These are phyloP conservation scores for Boletus sp. DNA, from an alignment of 768 basidiomycete genomes.

Conservation along the genomic window DNA sequence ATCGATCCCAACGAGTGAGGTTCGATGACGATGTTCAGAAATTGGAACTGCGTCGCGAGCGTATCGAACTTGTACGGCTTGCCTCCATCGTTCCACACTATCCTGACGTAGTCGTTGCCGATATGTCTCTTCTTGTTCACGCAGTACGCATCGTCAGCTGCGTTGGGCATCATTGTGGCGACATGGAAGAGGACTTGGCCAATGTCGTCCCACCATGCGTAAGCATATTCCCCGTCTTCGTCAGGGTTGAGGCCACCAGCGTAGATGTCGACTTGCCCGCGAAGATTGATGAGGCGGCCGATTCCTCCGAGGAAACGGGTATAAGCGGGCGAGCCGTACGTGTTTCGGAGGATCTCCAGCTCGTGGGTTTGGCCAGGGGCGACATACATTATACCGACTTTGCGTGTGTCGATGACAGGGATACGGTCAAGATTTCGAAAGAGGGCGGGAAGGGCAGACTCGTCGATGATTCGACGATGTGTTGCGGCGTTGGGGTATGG, in stretches of 20 bases:
- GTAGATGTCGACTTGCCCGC: conserved; percentile 92
- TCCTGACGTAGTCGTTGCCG: conserved; percentile 94
- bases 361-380: conserved; percentile 88
- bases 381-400: conserved; percentile 95
- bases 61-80: conserved; percentile 87
- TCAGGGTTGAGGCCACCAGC: conserved; percentile 89
- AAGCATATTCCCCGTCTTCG: conserved; percentile 93
- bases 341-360: conserved; percentile 82
- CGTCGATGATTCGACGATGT: conserved; percentile 49
- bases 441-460: conserved; percentile 54
- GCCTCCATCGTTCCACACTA: conserved; percentile 99
- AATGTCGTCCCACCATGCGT: conserved; percentile 99
- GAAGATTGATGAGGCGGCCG: conserved; percentile 84
- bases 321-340: conserved; percentile 92
- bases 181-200: conserved; percentile 94
- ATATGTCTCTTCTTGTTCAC: conserved; percentile 93
- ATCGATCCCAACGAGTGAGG: conserved; percentile 85
- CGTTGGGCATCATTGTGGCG: conserved; percentile 95
- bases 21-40: conserved; percentile 95
- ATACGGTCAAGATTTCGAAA: conserved; percentile 73
- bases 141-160: conserved; percentile 60
- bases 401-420: conserved; percentile 96
- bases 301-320: conserved; percentile 90
- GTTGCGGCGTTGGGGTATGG: conserved; percentile 53
- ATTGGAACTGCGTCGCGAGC: conserved; percentile 90